Evolutionary conservation across 371 early-diverging fungal genomes (phyloP).

Genomic region (Mortierella sp.): DNA sequence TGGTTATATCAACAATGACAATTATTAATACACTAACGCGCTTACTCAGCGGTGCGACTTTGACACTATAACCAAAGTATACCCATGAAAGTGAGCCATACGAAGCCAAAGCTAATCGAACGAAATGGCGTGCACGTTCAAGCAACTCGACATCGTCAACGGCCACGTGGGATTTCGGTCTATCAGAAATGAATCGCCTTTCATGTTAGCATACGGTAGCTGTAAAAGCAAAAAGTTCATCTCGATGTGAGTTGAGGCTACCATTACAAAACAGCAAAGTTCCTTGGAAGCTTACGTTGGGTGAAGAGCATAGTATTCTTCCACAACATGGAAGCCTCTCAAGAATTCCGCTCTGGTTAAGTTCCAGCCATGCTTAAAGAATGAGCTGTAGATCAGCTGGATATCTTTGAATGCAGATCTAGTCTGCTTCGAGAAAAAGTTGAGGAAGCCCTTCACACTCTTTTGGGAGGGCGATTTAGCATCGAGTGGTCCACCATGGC

Average conservation of each 20-base stretch:
- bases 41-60: conserved; percentile 44
- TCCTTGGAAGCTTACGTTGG: not conserved
- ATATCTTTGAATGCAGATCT: not conserved
- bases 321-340: not conserved
- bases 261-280: not conserved
- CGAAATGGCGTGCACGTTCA: conserved; percentile 67
- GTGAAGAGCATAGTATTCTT: not conserved
- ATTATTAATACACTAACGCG: not conserved
- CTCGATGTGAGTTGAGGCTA: too few relatives aligned
- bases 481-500: not conserved
- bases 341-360: not conserved
- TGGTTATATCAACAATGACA: not conserved
- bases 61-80: conserved; percentile 54
- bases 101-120: conserved; percentile 71
- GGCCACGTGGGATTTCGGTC: conserved; percentile 38
- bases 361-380: conserved; percentile 1
- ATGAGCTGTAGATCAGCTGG: not conserved
- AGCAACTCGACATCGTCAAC: conserved; percentile 52
- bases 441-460: not conserved
- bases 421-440: not conserved
- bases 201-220: not conserved
- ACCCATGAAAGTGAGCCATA: conserved; percentile 57
- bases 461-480: not conserved
- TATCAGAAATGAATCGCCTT: not conserved
- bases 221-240: not conserved